These are phyloP conservation scores for Fusarium phyllophilum DNA, from an alignment of 2,329 filamentous ascomycete genomes.

Conservation along the genomic window DNA sequence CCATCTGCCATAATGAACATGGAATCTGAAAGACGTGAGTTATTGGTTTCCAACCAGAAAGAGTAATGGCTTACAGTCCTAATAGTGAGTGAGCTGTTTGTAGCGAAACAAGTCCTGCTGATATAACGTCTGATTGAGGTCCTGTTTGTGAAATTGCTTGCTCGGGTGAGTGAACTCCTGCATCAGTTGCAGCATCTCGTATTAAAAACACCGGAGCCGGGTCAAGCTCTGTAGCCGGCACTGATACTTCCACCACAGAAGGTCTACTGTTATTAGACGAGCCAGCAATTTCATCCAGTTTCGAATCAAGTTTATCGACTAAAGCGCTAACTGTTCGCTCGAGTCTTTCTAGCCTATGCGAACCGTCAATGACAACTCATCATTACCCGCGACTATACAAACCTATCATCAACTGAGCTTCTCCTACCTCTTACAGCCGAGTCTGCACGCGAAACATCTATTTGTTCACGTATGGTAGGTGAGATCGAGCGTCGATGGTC, in stretches of 20 bases:
- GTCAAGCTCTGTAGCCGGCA: not conserved
- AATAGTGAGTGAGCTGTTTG: constrained; percentile 34
- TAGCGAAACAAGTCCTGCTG: constrained; percentile 31
- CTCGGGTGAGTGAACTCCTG: constrained; percentile 35
- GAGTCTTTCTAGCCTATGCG: constrained; percentile 18
- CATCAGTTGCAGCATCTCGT: constrained; percentile 42
- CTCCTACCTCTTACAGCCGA: not conserved
- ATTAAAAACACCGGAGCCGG: constrained; percentile 43
- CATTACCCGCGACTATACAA: not conserved
- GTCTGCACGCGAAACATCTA: fast-evolving
- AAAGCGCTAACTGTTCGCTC: constrained; percentile 20
- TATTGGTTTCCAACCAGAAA: not conserved
- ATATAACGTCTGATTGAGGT: constrained; percentile 31
- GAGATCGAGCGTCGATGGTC: not conserved
- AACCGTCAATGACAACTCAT: not conserved
- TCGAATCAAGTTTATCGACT: constrained; percentile 25
- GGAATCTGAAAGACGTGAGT: constrained; percentile 36
- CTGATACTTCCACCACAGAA: not conserved
- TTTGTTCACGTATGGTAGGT: not conserved
- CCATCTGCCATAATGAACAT: constrained; percentile 43
- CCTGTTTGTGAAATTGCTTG: not conserved
- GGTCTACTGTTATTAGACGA: not conserved
- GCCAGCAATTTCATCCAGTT: not conserved
- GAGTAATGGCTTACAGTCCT: constrained; percentile 20
- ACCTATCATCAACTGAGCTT: constrained; percentile 10